These are phyloP conservation scores for Saccharomyces mikatae DNA, from an alignment of 805 yeast genomes.

Conservation along the genomic window DNA sequence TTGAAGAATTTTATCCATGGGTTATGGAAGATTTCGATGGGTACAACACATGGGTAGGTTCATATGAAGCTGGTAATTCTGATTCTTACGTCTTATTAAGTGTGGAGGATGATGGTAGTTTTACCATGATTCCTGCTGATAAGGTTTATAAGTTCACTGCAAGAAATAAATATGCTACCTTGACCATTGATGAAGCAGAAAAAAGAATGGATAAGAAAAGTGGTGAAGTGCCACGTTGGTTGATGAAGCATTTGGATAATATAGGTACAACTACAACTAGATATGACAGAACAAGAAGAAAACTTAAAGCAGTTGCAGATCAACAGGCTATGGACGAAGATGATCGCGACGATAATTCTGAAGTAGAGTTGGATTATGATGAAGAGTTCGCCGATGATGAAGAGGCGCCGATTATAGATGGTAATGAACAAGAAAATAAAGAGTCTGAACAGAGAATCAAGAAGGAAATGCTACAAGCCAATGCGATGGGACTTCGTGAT, in stretches of 20 bases:
- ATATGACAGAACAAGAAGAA: conserved; percentile 40
- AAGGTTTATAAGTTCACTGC: conserved; percentile 91
- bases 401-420: conserved; percentile 96
- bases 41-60: conserved; percentile 88
- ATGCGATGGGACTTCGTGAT: conserved; percentile 57
- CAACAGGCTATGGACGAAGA: conserved; percentile 31
- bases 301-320: conserved; percentile 43
- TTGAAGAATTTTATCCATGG: conserved; percentile 98
- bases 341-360: conserved; percentile 60
- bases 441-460: conserved; percentile 79
- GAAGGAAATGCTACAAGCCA: conserved; percentile 76
- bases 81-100: conserved; percentile 82
- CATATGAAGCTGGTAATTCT: conserved; percentile 81
- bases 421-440: conserved; percentile 89
- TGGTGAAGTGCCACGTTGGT: conserved; percentile 78
- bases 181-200: conserved; percentile 94
- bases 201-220: conserved; percentile 78
- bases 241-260: conserved; percentile 81
- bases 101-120: conserved; percentile 71
- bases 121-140: conserved; percentile 90
- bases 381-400: conserved; percentile 98
- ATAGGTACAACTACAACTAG: conserved; percentile 45
- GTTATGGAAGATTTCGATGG: conserved; percentile 96
- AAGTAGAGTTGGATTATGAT: conserved; percentile 88
- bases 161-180: conserved; percentile 84